These are phyloP conservation scores for Backusella liffmaniae DNA, from an alignment of 192 early-diverging fungal species.

Conservation along the genomic window DNA sequence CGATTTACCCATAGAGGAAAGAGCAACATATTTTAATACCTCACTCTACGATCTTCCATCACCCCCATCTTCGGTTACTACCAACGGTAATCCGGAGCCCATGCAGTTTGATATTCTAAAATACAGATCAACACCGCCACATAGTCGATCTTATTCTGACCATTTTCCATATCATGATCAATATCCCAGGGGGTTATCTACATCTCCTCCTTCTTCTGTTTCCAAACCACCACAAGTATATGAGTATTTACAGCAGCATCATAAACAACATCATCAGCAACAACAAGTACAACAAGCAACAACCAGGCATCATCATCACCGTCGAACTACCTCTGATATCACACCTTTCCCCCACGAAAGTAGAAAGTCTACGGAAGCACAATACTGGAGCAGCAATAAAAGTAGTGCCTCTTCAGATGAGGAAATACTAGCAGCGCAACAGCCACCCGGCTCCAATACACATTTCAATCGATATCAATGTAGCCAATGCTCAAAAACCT, in stretches of 20 bases:
- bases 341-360: neutral
- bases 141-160: conserved; percentile 10
- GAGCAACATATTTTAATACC: neutral
- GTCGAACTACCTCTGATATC: neutral
- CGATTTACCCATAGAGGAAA: neutral
- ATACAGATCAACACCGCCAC: neutral
- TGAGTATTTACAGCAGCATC: neutral
- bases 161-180: neutral
- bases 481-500: conserved; percentile 15
- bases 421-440: neutral
- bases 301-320: neutral
- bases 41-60: neutral
- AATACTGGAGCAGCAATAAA: neutral
- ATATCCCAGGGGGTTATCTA: neutral
- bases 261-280: neutral
- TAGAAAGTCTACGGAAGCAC: neutral
- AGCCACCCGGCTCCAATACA: neutral
- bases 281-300: neutral
- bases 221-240: neutral
- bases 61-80: neutral
- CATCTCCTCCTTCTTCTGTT: neutral
- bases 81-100: neutral
- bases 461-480: conserved; percentile 16
- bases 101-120: neutral
- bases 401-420: neutral